Evolutionary conservation across 2,329 filamentous ascomycete species (phyloP).

Genomic region (Aspergillus clavatus): DNA sequence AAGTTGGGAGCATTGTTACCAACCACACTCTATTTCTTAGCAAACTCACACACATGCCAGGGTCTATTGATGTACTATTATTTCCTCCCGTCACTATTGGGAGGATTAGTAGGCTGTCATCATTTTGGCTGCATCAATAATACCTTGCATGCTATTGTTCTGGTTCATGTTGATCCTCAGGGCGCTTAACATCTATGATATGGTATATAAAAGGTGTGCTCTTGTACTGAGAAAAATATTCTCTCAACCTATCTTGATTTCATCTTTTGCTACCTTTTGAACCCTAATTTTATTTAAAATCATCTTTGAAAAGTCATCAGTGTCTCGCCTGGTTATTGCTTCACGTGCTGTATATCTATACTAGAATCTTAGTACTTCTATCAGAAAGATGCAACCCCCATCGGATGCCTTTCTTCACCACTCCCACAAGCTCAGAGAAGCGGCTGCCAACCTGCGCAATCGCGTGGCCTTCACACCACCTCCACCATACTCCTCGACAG

Average conservation of each 20-base stretch:
- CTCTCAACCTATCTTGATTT: neutral
- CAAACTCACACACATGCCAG: neutral
- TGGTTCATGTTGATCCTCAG: neutral
- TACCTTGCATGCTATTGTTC: slow-evolving; percentile 1
- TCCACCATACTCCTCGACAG: slow-evolving; percentile 20
- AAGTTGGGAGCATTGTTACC: slow-evolving; percentile 10
- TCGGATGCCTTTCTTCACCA: slow-evolving; percentile 27
- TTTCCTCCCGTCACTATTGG: neutral
- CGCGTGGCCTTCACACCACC: slow-evolving; percentile 12
- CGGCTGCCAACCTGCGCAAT: slow-evolving; percentile 15
- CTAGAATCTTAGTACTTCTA: neutral
- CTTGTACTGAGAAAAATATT: neutral
- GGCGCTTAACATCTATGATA: neutral
- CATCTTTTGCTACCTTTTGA: too few species aligned
- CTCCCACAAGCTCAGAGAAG: slow-evolving; percentile 24
- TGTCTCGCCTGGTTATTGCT: neutral
- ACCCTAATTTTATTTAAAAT: neutral
- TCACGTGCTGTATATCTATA: neutral
- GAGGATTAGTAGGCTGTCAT: neutral
- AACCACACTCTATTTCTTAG: neutral
- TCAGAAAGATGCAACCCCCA: slow-evolving; percentile 23
- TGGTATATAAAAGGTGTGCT: neutral
- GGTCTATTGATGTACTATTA: slow-evolving; percentile 5
- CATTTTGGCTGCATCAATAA: neutral
- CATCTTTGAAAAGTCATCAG: neutral